These are phyloP conservation scores for Zoysia pacifica DNA, from an alignment of 176 grass and related monocot genomes.

Conservation along the genomic window DNA sequence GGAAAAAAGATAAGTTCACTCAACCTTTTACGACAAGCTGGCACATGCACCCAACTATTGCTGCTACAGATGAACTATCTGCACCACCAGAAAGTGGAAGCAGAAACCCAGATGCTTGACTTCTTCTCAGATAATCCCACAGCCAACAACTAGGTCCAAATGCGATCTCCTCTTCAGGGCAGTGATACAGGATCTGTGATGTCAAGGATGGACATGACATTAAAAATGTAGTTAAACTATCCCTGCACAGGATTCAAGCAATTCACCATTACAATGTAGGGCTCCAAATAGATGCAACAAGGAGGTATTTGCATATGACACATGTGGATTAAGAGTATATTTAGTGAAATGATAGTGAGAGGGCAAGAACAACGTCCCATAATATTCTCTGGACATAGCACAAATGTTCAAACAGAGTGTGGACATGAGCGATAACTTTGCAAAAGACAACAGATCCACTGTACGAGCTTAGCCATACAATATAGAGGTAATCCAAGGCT, in stretches of 20 bases:
- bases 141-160: constrained; percentile 98
- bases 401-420: constrained; percentile 5
- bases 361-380: not conserved
- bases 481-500: not conserved
- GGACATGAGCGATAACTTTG: not conserved
- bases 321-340: too few relatives aligned
- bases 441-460: not conserved
- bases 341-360: not conserved
- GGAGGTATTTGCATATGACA: not conserved
- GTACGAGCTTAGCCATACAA: not conserved
- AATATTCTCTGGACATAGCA: constrained; percentile 4
- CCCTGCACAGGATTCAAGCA: not conserved
- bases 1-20: constrained; percentile 10
- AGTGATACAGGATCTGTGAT: constrained; percentile 74
- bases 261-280: not conserved
- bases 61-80: constrained; percentile 96
- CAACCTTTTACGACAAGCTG: constrained; percentile 91
- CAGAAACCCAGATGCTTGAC: constrained; percentile 91
- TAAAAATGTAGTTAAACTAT: constrained; percentile 24
- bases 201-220: not conserved
- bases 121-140: constrained; percentile 97
- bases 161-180: constrained; percentile 92
- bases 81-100: constrained; percentile 98
- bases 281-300: not conserved
- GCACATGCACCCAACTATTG: constrained; percentile 96